phyloP scores from a whole-genome alignment of 768 basidiomycete species.

The Trametopsis cervina region DNA sequence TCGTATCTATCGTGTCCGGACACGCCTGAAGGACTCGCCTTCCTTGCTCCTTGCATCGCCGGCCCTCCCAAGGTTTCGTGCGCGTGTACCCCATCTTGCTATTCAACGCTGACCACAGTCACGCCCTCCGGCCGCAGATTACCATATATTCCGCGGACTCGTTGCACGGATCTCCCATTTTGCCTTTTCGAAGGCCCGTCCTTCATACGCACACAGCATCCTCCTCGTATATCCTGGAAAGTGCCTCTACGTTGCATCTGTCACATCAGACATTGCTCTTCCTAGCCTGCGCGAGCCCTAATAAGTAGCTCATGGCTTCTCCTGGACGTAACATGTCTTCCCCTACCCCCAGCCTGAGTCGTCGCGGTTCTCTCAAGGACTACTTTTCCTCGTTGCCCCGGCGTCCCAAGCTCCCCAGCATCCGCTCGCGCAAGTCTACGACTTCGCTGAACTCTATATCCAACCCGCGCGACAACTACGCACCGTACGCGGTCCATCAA shows the following conservation, averaged over 20 bases:
- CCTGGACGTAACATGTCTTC: slow-evolving; percentile 11
- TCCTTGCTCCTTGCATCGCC: background rate
- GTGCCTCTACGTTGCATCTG: too few relatives aligned
- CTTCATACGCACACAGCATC: background rate
- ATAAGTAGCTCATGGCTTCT: slow-evolving; percentile 4
- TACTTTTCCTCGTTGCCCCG: slow-evolving; percentile 15
- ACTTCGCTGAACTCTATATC: slow-evolving; percentile 13
- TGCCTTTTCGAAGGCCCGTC: background rate
- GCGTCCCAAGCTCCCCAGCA: slow-evolving; percentile 19
- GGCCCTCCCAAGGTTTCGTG: background rate
- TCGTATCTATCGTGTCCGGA: background rate
- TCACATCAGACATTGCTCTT: too few relatives aligned
- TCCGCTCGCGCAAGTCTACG: slow-evolving; percentile 26
- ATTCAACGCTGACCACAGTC: background rate
- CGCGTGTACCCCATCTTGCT: background rate
- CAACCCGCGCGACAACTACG: slow-evolving; percentile 21
- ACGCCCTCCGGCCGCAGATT: slow-evolving; percentile 3
- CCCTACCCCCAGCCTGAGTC: slow-evolving; percentile 20
- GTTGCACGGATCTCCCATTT: background rate
- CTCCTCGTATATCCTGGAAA: too few relatives aligned
- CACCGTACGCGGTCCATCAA: slow-evolving; percentile 39
- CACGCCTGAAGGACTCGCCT: background rate
- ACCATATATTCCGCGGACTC: background rate
- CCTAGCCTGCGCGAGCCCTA: background rate
- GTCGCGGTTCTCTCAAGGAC: slow-evolving; percentile 23